Evolutionary conservation across 805 yeast genomes (phyloP).

Genomic region (Candida hispaniensis): DNA sequence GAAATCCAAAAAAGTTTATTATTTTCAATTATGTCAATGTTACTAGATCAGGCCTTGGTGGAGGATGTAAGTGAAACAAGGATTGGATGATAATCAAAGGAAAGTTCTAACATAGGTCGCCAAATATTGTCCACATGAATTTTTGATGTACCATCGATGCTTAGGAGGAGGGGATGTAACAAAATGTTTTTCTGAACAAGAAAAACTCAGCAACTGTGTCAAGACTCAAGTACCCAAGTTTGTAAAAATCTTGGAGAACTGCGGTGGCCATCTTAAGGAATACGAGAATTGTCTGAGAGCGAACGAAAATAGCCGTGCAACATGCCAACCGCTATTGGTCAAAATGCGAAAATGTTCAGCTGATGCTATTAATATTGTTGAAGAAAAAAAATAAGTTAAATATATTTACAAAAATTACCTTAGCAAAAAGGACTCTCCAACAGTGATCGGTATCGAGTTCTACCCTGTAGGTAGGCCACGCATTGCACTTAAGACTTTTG

Average conservation of each 20-base stretch:
- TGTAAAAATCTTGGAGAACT: slow-evolving; percentile 52
- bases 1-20: too few relatives aligned
- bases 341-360: slow-evolving; percentile 58
- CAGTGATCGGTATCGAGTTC: slow-evolving; percentile 18
- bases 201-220: slow-evolving; percentile 51
- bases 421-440: slow-evolving; percentile 11
- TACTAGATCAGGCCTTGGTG: slow-evolving; percentile 60
- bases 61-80: slow-evolving; percentile 44
- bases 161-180: slow-evolving; percentile 44
- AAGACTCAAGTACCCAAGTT: slow-evolving; percentile 56
- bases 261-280: slow-evolving; percentile 45
- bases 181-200: slow-evolving; percentile 46
- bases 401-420: too few relatives aligned
- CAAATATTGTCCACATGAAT: slow-evolving; percentile 60
- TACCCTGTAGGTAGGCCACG: slow-evolving; percentile 12
- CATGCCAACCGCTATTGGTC: slow-evolving; percentile 44
- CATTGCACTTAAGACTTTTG: slow-evolving; percentile 16
- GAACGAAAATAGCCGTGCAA: slow-evolving; percentile 36
- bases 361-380: slow-evolving; percentile 26
- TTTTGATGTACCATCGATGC: slow-evolving; percentile 64
- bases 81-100: neutral
- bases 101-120: slow-evolving; percentile 38
- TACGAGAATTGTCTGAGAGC: slow-evolving; percentile 56
- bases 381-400: slow-evolving; percentile 12
- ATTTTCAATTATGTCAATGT: slow-evolving; percentile 33